Evolutionary conservation across 352 stramenopile genomes (phyloP).

Genomic region (Phytophthora cactorum): DNA sequence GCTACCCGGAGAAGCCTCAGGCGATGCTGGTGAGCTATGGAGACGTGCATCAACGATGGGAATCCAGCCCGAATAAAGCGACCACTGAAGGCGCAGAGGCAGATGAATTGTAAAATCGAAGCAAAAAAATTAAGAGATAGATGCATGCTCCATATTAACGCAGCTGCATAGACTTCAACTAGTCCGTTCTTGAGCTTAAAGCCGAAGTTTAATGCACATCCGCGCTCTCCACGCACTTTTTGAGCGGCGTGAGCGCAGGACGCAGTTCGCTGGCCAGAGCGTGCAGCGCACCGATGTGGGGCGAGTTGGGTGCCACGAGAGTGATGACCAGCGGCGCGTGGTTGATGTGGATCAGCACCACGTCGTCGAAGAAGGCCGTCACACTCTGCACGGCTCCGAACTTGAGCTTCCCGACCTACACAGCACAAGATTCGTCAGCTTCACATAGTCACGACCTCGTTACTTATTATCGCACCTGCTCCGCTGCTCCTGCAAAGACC

Average conservation of each 20-base stretch:
- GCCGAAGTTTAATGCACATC: constrained; percentile 60
- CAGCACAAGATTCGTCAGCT: not conserved
- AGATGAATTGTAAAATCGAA: constrained; percentile 32
- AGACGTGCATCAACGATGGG: constrained; percentile 23
- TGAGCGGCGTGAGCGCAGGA: constrained; percentile 67
- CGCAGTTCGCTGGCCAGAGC: constrained; percentile 64
- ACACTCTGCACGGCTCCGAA: constrained; percentile 76
- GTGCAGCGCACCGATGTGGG: constrained; percentile 65
- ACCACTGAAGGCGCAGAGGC: constrained; percentile 1
- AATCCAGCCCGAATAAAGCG: constrained; percentile 20
- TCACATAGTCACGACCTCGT: no score
- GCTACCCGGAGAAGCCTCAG: constrained; percentile 29
- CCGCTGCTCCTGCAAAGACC: constrained; percentile 75
- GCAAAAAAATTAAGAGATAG: constrained; percentile 22
- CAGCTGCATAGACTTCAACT: constrained; percentile 11
- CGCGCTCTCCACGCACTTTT: constrained; percentile 74
- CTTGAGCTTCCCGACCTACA: constrained; percentile 79
- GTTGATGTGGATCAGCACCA: constrained; percentile 84
- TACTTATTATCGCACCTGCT: constrained; percentile 54
- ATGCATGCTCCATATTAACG: constrained; percentile 22
- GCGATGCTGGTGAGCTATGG: constrained; percentile 23
- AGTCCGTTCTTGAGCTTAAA: not conserved
- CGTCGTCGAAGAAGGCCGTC: constrained; percentile 76
- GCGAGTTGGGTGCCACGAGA: constrained; percentile 68
- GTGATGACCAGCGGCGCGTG: constrained; percentile 79